Conservation (phyloP, 2,329 filamentous ascomycete species). For the Arthrinium phaeospermum region DNA sequence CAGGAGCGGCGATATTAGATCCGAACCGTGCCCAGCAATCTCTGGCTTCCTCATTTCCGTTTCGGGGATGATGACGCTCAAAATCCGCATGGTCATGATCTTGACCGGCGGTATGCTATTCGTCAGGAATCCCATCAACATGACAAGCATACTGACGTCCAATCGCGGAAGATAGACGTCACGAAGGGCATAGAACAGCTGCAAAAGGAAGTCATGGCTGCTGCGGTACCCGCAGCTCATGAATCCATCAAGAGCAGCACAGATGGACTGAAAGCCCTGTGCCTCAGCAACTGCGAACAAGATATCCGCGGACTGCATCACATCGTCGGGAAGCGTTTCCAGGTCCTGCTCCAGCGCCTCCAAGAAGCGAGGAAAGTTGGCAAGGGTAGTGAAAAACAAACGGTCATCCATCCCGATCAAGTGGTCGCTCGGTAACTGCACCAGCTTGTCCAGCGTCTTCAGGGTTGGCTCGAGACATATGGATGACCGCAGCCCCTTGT, state of each 20-base stretch:
- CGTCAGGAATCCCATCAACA: conserved; percentile 88
- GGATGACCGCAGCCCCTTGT: conserved; percentile 91
- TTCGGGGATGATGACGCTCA: conserved; percentile 83
- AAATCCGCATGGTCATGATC: conserved; percentile 87
- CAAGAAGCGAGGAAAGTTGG: conserved; percentile 88
- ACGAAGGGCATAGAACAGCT: conserved; percentile 75
- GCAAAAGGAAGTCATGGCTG: conserved; percentile 76
- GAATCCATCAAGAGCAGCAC: conserved; percentile 72
- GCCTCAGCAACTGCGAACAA: conserved; percentile 75
- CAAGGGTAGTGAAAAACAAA: conserved; percentile 83
- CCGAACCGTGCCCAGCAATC: conserved; percentile 88
- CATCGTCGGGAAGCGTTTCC: conserved; percentile 58
- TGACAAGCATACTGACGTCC: conserved; percentile 86
- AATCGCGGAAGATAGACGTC: conserved; percentile 80
- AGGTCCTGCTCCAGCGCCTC: conserved; percentile 73
- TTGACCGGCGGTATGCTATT: conserved; percentile 92
- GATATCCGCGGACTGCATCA: conserved; percentile 68
- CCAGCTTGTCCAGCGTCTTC: conserved; percentile 76
- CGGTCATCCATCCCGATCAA: conserved; percentile 84
- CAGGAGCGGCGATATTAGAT: conserved; percentile 91
- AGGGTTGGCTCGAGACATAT: conserved; percentile 80
- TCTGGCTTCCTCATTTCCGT: conserved; percentile 93
- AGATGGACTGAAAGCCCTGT: conserved; percentile 71
- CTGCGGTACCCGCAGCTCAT: conserved; percentile 69
- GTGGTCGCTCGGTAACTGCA: conserved; percentile 77